Conservation (phyloP, 495 filamentous ascomycete species). For the Penicillium chermesinum region DNA sequence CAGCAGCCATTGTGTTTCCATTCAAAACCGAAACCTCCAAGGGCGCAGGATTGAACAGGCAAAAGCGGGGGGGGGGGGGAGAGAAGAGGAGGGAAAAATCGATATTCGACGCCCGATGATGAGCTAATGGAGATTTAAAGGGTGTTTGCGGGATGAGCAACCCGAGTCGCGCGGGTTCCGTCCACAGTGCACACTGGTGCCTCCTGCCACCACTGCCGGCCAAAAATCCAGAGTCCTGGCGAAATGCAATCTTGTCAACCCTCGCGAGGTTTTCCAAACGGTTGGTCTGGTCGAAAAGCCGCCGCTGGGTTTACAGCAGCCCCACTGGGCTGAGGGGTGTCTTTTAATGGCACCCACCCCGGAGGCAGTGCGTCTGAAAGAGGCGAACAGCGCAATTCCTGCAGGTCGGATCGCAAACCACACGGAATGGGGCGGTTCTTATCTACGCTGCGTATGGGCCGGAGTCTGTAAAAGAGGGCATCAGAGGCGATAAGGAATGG, state of each 20-base stretch:
- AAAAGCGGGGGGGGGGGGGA: background rate
- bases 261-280: background rate
- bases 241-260: background rate
- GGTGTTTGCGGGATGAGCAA: constrained; percentile 39
- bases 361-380: background rate
- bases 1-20: constrained; percentile 46
- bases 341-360: background rate
- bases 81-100: constrained; percentile 17
- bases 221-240: background rate
- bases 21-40: constrained; percentile 25
- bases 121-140: constrained; percentile 43
- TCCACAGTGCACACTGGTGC: background rate
- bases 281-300: background rate
- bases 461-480: too few species aligned
- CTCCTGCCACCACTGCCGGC: background rate
- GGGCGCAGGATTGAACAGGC: constrained; percentile 4
- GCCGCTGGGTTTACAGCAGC: background rate
- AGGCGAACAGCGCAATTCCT: too few species aligned
- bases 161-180: constrained; percentile 3
- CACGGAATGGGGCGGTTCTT: background rate
- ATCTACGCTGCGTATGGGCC: background rate
- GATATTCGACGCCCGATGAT: constrained; percentile 24
- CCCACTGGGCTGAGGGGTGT: background rate
- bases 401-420: too few species aligned
- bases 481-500: too few species aligned